Evolutionary conservation across 805 yeast genomes (phyloP).

Genomic region (Ogataea zsoltii): DNA sequence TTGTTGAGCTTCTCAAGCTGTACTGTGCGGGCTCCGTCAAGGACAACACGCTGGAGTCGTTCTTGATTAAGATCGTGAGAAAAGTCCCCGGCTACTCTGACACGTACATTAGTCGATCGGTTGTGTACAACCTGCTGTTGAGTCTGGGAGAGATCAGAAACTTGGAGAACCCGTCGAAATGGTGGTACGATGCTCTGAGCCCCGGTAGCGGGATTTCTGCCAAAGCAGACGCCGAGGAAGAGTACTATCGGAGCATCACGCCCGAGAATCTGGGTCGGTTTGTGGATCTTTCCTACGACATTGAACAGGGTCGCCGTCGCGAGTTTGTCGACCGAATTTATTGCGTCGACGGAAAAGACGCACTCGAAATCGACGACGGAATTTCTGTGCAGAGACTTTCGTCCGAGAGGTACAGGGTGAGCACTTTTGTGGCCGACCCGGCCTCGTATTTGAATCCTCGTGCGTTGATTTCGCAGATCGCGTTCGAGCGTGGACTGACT

Average conservation of each 20-base stretch:
- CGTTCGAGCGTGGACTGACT: slow-evolving; percentile 62
- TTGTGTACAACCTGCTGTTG: slow-evolving; percentile 52
- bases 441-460: slow-evolving; percentile 55
- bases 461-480: slow-evolving; percentile 48
- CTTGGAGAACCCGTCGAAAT: slow-evolving; percentile 50
- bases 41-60: slow-evolving; percentile 49
- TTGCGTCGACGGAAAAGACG: slow-evolving; percentile 79
- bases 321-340: slow-evolving; percentile 55
- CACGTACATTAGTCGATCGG: slow-evolving; percentile 50
- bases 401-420: slow-evolving; percentile 42
- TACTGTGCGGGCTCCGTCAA: slow-evolving; percentile 56
- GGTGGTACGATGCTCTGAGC: slow-evolving; percentile 47
- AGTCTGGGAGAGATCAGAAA: slow-evolving; percentile 30
- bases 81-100: slow-evolving; percentile 32
- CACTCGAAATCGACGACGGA: slow-evolving; percentile 95
- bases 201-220: slow-evolving; percentile 45
- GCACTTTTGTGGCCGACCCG: slow-evolving; percentile 88
- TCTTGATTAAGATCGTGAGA: slow-evolving; percentile 43
- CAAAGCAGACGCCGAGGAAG: slow-evolving; percentile 45
- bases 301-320: slow-evolving; percentile 29
- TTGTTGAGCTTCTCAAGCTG: slow-evolving; percentile 50
- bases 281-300: slow-evolving; percentile 22
- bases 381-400: slow-evolving; percentile 50
- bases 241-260: slow-evolving; percentile 38
- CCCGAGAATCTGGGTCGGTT: slow-evolving; percentile 18